These are phyloP conservation scores for Paecilomyces dactylethromorphus DNA, from an alignment of 2,329 filamentous ascomycete species.

Conservation along the genomic window DNA sequence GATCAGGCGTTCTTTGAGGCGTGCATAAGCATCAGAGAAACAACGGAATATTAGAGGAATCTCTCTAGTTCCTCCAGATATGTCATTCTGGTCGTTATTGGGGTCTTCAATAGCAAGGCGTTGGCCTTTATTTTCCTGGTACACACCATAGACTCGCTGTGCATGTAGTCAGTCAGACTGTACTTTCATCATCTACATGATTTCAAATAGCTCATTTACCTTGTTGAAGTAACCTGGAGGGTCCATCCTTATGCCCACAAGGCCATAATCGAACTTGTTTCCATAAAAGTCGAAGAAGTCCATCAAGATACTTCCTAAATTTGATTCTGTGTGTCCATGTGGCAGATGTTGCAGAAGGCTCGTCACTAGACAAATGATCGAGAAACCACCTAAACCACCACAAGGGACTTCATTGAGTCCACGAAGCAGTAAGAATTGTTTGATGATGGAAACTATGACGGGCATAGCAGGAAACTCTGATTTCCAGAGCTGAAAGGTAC, in stretches of 20 bases:
- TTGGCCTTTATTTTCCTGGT: conserved; percentile 48
- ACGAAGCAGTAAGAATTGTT: conserved; percentile 86
- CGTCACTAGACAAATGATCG: conserved; percentile 86
- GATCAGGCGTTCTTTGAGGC: conserved; percentile 53
- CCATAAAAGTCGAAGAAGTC: conserved; percentile 89
- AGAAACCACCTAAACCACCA: conserved; percentile 89
- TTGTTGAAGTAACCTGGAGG: conserved; percentile 72
- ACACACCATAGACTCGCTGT: conserved; percentile 40
- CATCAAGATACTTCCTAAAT: conserved; percentile 75
- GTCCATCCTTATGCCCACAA: conserved; percentile 67
- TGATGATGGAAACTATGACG: conserved; percentile 76
- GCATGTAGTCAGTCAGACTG: background rate
- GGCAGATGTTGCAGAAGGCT: conserved; percentile 80
- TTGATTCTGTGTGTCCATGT: conserved; percentile 57
- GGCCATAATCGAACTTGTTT: conserved; percentile 65
- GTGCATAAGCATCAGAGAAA: conserved; percentile 60
- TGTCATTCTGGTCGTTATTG: conserved; percentile 78
- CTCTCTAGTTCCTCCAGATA: conserved; percentile 76
- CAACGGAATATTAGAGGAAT: conserved; percentile 59
- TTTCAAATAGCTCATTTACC: conserved; percentile 37
- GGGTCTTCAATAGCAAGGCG: conserved; percentile 88
- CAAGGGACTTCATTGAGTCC: conserved; percentile 85
- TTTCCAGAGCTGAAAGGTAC: conserved; percentile 78
- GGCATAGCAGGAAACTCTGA: conserved; percentile 75
- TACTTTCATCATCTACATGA: background rate